phyloP scores from a whole-genome alignment of 116 monocot species.

The Zostera marina region DNA sequence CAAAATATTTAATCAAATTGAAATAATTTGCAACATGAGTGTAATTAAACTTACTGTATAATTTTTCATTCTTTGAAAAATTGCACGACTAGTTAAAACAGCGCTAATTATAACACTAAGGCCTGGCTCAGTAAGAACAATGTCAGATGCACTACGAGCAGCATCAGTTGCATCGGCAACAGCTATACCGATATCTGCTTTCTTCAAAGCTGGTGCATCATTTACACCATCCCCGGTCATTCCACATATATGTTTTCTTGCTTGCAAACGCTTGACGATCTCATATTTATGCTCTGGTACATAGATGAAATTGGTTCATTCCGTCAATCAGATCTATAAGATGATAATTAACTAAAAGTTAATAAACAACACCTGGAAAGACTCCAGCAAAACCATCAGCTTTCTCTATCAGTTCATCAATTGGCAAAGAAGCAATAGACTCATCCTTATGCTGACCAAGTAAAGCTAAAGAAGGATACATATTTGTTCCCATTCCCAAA shows the following conservation, averaged over 20 bases:
- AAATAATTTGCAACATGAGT: neutral
- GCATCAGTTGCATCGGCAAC: conserved; percentile 74
- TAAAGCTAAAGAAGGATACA: conserved; percentile 20
- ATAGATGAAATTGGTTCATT: neutral
- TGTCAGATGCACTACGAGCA: conserved; percentile 63
- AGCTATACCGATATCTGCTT: conserved; percentile 70
- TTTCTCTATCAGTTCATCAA: conserved; percentile 27
- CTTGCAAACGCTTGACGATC: conserved; percentile 54
- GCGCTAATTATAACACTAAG: conserved; percentile 70
- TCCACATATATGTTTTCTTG: conserved; percentile 56
- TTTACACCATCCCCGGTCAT: conserved; percentile 81
- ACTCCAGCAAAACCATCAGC: conserved; percentile 29
- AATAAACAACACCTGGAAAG: conserved; percentile 12
- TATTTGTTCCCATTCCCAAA: conserved; percentile 17
- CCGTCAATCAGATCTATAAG: no score
- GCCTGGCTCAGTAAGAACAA: conserved; percentile 75
- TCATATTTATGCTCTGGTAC: conserved; percentile 58
- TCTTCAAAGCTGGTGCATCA: conserved; percentile 66
- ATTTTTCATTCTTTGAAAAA: conserved; percentile 76
- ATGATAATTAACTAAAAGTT: no score
- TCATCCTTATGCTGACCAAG: conserved; percentile 20
- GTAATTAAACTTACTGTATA: conserved; percentile 31
- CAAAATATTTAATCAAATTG: neutral
- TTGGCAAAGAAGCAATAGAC: conserved; percentile 15
- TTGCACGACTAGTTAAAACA: conserved; percentile 67